Base-by-base conservation (phyloP, 1,284 basidiomycete genomes). In the Blastosporella zonata region DNA sequence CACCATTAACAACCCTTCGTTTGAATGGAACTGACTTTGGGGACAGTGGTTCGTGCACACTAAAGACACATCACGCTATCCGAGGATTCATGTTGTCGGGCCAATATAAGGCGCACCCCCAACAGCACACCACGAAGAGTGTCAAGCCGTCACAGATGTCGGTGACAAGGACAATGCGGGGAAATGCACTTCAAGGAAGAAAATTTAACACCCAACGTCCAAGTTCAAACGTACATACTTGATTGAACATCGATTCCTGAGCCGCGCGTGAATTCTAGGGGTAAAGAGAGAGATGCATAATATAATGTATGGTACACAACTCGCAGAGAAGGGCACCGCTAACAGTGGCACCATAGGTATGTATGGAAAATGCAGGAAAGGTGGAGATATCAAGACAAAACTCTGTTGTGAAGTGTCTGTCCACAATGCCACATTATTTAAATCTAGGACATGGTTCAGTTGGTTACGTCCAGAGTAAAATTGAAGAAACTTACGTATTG, bases 401-500 rank as follows among this genome's bases (percentile, higher is more conserved):
- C 31, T 21, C 38, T 18, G 15, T 23, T 17, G 35, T 31, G 33
- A 46, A 44, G 38, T 38, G 40, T 46, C 47, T 38, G 40, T 46
- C 47, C 38, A 37, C 40, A 7, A 33, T 28, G 37, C 33, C 15
- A 23, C 15, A 36, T 10, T 18, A 22, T 46, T 48, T 47, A 58
- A 49, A 56, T 49, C 52, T 56, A 28, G 17, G 31, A 10, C 6
- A n/a, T 38, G 15, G 39, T 23, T 2, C 27, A 15, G 25, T 21
- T 17, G 31, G 25, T 12, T 34, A 12, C 21, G 29, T 15, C n/a
- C 13, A 27, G 12, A 2, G n/a, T n/a, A n/a, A 17, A 27, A 28
- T 13, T 23, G 35, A 12, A 31, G 25, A 21, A 36, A 67, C 71
- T 56, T 56, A 76, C 74, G 75, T 98, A 98, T 92, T 97, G 95